Evolutionary conservation across 352 stramenopile species (phyloP), one percentile per base, ranked within the genome.

Genomic region (Aphanomyces stellatus): DNA sequence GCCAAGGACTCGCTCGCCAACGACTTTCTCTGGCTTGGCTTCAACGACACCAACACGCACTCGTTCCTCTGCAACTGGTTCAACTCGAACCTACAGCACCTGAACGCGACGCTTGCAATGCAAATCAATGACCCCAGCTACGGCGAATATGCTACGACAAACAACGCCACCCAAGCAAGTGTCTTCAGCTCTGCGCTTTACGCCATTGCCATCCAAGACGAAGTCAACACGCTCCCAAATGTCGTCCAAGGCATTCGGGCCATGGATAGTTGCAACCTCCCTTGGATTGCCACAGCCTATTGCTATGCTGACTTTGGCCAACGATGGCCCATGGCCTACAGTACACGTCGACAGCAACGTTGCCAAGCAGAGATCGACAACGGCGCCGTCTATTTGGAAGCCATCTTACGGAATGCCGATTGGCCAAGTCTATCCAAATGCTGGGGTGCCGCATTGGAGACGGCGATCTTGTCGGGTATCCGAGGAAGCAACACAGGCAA

Each of bases 61-160:
- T 53, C 57, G 40, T 65, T 42, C 43, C 31, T 65, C 25, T 51
- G 28, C 40, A 65, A 65, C 43, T 65, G 57, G 57, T 65, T 65
- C 30, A 65, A 65, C 35, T n/a, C 11, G 22, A 33, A 65, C 7
- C 35, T 65, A 1, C 33, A n/a, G n/a, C n/a, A n/a, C n/a, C n/a
- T n/a, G n/a, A n/a, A n/a, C n/a, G n/a, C n/a, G n/a, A n/a, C n/a
- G n/a, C n/a, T n/a, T n/a, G n/a, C n/a, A n/a, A n/a, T n/a, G n/a
- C n/a, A n/a, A n/a, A n/a, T n/a, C n/a, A n/a, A n/a, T n/a, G n/a
- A n/a, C n/a, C n/a, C n/a, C n/a, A n/a, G n/a, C n/a, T n/a, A n/a
- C n/a, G n/a, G n/a, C n/a, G n/a, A n/a, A n/a, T n/a, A n/a, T n/a
- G 57, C 25, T 30, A 65, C 27, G 5, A n/a, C 33, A 24, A 65